These are phyloP conservation scores for Astragalus glycyphyllos DNA, from an alignment of 306 rosid species.

Conservation along the genomic window DNA sequence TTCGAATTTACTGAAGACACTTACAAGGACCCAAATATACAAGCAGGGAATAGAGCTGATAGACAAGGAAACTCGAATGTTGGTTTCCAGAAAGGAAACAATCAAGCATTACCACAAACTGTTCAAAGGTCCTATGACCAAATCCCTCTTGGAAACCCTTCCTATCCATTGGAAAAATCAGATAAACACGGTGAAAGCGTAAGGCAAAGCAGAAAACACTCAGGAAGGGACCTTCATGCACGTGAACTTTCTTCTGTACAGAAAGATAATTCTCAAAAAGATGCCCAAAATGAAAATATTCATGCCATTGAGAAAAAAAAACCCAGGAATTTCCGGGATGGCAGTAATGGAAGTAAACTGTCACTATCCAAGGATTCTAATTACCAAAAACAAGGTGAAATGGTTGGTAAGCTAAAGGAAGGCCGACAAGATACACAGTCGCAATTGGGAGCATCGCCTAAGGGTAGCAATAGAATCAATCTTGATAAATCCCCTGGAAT, in stretches of 20 bases:
- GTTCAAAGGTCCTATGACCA: conserved; percentile 66
- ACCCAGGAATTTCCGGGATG: conserved; percentile 66
- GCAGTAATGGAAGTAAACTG: conserved; percentile 58
- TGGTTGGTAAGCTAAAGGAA: conserved; percentile 63
- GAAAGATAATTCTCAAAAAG: conserved; percentile 62
- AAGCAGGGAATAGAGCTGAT: conserved; percentile 59
- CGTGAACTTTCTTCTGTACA: conserved; percentile 52
- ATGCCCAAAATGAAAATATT: conserved; percentile 58
- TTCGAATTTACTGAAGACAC: conserved; percentile 59
- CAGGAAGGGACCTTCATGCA: conserved; percentile 59
- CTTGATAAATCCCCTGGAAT: conserved; percentile 60
- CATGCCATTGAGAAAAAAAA: conserved; percentile 58
- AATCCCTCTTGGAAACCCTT: conserved; percentile 53
- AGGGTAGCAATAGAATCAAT: conserved; percentile 54
- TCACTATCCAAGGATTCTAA: conserved; percentile 53
- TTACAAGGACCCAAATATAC: conserved; percentile 53
- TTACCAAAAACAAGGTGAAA: conserved; percentile 65
- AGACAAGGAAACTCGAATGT: conserved; percentile 59
- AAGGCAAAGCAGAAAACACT: conserved; percentile 60
- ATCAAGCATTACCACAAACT: conserved; percentile 59
- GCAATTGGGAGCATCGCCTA: conserved; percentile 61
- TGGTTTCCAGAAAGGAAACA: conserved; percentile 65
- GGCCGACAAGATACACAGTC: conserved; percentile 54
- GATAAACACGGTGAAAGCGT: conserved; percentile 59
- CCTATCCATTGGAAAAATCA: conserved; percentile 60